Percentiles rank a stretch among this genome's conserved stretches.
phyloP scores from a whole-genome alignment of 441 rosid genomes.

The Metrosideros polymorpha region DNA sequence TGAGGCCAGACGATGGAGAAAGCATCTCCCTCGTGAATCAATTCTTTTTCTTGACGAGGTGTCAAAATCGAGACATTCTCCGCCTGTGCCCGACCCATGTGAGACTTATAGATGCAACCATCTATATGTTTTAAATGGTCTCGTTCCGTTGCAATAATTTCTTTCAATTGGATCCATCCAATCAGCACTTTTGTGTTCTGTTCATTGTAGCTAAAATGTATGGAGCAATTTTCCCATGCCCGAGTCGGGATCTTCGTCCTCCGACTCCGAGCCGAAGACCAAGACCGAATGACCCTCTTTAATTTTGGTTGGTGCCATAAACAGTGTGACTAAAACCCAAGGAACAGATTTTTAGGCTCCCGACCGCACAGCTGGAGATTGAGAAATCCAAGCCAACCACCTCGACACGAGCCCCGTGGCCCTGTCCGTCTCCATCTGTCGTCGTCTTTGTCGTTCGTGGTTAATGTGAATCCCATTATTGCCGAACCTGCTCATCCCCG shows the following conservation, averaged over 20 bases:
- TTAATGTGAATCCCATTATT: neutral
- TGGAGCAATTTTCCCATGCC: neutral
- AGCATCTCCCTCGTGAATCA: neutral
- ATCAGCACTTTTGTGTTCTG: neutral
- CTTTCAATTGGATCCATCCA: neutral
- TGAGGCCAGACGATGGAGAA: neutral
- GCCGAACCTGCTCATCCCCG: constrained; percentile 46
- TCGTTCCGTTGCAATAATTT: neutral
- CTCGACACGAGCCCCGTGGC: constrained; percentile 40
- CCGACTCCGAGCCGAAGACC: neutral
- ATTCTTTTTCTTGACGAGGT: no score
- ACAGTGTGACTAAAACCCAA: neutral
- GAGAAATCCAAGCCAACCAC: constrained; percentile 53
- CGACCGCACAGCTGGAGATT: constrained; percentile 21
- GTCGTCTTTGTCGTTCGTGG: constrained; percentile 26
- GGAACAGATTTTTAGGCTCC: neutral
- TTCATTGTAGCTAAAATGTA: neutral
- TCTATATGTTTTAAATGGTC: neutral
- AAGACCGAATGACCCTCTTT: no score
- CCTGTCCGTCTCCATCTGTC: neutral
- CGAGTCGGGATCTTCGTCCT: neutral
- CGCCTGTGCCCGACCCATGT: no score
- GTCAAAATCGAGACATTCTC: no score
- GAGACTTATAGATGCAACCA: neutral
- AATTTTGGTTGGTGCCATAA: neutral